phyloP scores from a whole-genome alignment of 2,329 filamentous ascomycete genomes.

The Coleophoma eucalyptorum region DNA sequence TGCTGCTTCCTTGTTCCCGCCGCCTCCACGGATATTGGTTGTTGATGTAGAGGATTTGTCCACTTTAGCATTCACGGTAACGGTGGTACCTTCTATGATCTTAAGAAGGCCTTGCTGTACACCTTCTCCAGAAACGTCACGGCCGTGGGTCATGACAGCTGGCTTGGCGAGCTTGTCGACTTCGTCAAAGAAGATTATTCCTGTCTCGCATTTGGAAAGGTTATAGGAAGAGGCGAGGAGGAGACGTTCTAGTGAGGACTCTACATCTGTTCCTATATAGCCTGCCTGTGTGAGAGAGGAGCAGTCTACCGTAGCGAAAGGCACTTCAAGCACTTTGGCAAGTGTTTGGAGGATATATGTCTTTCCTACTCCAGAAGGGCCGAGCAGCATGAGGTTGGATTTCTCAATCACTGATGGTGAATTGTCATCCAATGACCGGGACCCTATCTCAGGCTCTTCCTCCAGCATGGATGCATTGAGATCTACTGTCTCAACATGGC shows the following conservation, averaged over 20 bases:
- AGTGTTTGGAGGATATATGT: conserved; percentile 86
- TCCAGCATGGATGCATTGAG: conserved; percentile 13
- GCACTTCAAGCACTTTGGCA: conserved; percentile 88
- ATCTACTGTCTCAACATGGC: conserved; percentile 33
- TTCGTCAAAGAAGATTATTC: conserved; percentile 94
- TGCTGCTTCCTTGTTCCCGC: conserved; percentile 4
- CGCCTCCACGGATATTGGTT: conserved; percentile 11
- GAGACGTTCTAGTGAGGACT: conserved; percentile 87
- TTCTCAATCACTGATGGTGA: conserved; percentile 65
- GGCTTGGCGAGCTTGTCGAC: conserved; percentile 95
- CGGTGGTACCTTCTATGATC: conserved; percentile 91
- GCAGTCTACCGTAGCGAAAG: conserved; percentile 93
- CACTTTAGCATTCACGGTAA: conserved; percentile 86
- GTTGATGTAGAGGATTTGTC: conserved; percentile 34
- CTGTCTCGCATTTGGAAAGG: conserved; percentile 76
- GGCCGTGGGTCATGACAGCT: conserved; percentile 71
- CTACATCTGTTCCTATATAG: conserved; percentile 97
- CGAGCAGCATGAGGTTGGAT: conserved; percentile 87
- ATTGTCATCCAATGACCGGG: conserved; percentile 12
- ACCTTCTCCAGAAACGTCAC: conserved; percentile 93
- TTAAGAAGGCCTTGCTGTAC: conserved; percentile 95
- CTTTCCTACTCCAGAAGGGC: conserved; percentile 93
- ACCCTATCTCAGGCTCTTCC: conserved; percentile 17
- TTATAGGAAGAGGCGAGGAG: conserved; percentile 90
- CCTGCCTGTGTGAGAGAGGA: conserved; percentile 95